Evolutionary conservation across 257 asterid species (phyloP).

Genomic region (Solanum megistacrolobum): DNA sequence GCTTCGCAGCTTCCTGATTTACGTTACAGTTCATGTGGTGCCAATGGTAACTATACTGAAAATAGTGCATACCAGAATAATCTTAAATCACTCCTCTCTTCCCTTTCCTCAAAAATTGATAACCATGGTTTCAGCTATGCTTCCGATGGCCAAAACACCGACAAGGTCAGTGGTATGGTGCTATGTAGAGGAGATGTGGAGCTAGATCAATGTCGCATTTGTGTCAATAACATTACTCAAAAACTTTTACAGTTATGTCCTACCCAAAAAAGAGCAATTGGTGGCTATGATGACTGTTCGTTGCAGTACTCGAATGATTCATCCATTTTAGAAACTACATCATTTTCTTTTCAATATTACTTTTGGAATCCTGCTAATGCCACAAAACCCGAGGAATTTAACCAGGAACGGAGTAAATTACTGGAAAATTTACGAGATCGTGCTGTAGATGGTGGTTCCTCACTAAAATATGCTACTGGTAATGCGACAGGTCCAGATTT

Average conservation of each 20-base stretch:
- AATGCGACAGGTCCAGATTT: neutral
- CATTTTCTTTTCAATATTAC: too few species aligned
- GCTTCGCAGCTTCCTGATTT: neutral
- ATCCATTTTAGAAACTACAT: neutral
- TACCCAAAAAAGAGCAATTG: neutral
- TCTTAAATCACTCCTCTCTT: neutral
- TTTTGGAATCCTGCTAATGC: neutral
- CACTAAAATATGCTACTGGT: constrained; percentile 4
- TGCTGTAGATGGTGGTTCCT: neutral
- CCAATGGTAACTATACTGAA: neutral
- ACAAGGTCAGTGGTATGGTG: neutral
- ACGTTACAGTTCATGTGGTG: neutral
- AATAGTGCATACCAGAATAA: neutral
- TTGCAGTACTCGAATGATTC: neutral
- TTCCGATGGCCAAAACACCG: neutral
- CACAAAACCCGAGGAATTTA: neutral
- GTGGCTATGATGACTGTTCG: neutral
- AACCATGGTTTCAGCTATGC: neutral
- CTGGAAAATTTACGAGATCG: neutral
- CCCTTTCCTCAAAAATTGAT: neutral
- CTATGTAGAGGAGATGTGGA: constrained; percentile 12
- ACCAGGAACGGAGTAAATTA: neutral
- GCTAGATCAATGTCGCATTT: neutral
- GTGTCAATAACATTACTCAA: neutral
- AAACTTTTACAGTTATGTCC: neutral